Evolutionary conservation across 805 yeast species (phyloP), one percentile per base, ranked within the genome.

Genomic region (Wickerhamiella australiensis): DNA sequence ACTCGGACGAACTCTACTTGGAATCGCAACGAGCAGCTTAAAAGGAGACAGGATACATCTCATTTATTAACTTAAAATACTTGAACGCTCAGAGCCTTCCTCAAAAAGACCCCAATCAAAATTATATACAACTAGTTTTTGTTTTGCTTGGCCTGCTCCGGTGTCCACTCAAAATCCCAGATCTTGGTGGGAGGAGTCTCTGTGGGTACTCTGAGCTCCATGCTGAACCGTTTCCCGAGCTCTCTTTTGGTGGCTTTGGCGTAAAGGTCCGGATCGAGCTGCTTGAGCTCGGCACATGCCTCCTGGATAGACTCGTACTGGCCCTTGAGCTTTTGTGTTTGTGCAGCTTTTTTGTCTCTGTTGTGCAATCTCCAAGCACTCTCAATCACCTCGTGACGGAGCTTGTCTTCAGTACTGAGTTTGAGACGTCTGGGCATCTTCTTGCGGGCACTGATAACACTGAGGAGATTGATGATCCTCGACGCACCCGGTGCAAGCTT

Each of bases 171-270:
- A 59, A 76, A 75, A 50, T 79, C 78, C 96, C 96, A 88, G 17
- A 83, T 71, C 53, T 75, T 73, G 59, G 76, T 78, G 17, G 96
- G 83, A 12, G 98, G 98, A 53, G 71, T 85, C 50, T 87, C 90
- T 1, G 94, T 82, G 18, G 98, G 98, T 8, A 85, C 78, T 61
- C 92, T 78, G 64, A 85, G 63, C 60, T 90, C 96, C 58, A 84
- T 67, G 4, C 95, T 90, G 64, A 85, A 87, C 59, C 86, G 70
- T 56, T 76, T 75, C 47, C 71, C 72, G 41, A 65, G 64, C 56
- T 82, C 81, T 46, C 69, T 67, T 26, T 64, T 64, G 57, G 77
- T 80, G 9, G 95, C 94, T 27, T 69, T 70, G 48, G 71, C 74
- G 57, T 71, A 87, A 47, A 90, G 68, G 43, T 67, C 72, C 0